Percentiles rank a stretch among this genome's conserved stretches.
These are phyloP conservation scores for Mitragyna speciosa DNA, from an alignment of 257 asterid species.

Conservation along the genomic window DNA sequence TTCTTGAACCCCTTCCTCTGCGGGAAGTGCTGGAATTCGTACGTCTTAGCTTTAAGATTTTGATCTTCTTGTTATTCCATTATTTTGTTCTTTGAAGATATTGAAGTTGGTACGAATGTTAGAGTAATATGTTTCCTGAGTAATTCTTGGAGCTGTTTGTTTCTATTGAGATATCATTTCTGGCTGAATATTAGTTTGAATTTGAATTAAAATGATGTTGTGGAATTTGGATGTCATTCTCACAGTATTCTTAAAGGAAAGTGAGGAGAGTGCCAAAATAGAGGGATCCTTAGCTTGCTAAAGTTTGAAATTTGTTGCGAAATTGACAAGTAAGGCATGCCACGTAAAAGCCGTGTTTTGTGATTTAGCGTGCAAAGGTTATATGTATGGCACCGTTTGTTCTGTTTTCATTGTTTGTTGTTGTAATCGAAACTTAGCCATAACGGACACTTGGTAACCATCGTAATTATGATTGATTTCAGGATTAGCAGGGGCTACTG, in stretches of 20 bases:
- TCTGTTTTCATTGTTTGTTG: neutral
- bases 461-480: slow-evolving; percentile 34
- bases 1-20: slow-evolving; percentile 91
- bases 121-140: neutral
- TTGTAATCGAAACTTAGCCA: neutral
- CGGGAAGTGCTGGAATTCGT: slow-evolving; percentile 99
- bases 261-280: neutral
- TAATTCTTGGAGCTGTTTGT: neutral
- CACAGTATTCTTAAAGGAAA: neutral
- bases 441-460: neutral
- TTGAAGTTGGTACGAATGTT: neutral
- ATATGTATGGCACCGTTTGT: neutral
- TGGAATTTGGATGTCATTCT: neutral
- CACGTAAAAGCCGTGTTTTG: neutral
- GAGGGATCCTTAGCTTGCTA: neutral
- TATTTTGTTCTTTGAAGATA: neutral
- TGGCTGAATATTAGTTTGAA: neutral
- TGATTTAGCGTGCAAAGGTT: neutral
- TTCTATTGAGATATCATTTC: neutral
- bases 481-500: slow-evolving; percentile 99
- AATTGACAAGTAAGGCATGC: neutral
- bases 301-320: neutral
- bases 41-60: slow-evolving; percentile 28
- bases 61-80: slow-evolving; percentile 6
- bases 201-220: neutral